Evolutionary conservation across 768 basidiomycete genomes (phyloP), one percentile per base, ranked within the genome.

Genomic region (Boletus vermiculosoides): DNA sequence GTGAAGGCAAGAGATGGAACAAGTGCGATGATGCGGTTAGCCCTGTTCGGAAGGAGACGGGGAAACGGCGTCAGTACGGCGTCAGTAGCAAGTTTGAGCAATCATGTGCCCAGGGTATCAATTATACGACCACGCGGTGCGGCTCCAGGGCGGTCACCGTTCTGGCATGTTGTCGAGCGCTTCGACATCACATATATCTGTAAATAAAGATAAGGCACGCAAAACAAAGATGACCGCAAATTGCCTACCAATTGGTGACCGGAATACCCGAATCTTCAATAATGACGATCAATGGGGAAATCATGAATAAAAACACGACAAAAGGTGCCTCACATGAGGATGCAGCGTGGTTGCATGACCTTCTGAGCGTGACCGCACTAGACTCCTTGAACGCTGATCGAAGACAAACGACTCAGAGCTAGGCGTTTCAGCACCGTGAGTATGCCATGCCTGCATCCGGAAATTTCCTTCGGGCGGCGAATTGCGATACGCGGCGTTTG

Each of bases 191-290:
- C 55, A 58, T 50, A 72, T 63, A 50, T 72, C 71, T 72, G 37
- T 39, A 42, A 57, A 58, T 40, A 57, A 52, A 55, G 49, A 9
- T 53, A 37, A 59, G 52, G 36, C 36, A 54, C 39, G 5, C 16
- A 30, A n/a, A 28, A 22, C 5, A 23, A 48, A 8, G 18, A 36
- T 23, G 44, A 11, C 34, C n/a, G 2, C 34, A 5, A 33, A 18
- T 18, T 52, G 49, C 71, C 47, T 49, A 72, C 71, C 71, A 53
- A 72, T 72, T 30, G 71, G 71, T 31, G 71, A 72, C 41, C 60
- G 65, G 45, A 72, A 72, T 25, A 62, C 56, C 20, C 71, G 66
- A 57, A 72, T 54, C 71, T 72, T 40, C 12, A 25, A 52, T 44
- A 18, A 53, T 28, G 31, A 52, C 36, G 50, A 56, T 63, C 54